These are phyloP conservation scores for Ogataea trehalophila DNA, from an alignment of 805 yeast species.

Conservation along the genomic window DNA sequence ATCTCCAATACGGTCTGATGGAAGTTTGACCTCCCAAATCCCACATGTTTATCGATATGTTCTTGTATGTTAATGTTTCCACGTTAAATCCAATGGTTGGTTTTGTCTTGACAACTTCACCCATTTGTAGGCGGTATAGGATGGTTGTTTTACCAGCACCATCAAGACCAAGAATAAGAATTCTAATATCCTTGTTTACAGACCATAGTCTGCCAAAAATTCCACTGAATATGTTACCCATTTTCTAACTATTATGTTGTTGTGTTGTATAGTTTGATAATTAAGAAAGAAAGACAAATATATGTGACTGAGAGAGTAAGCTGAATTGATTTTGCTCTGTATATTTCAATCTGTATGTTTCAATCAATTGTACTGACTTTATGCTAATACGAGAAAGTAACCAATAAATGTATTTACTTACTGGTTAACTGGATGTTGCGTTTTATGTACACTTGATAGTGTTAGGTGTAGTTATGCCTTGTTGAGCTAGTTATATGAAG, in stretches of 20 bases:
- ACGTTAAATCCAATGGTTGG: conserved; percentile 91
- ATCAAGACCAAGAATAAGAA: conserved; percentile 84
- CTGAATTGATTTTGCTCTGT: too few species aligned
- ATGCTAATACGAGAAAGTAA: too few species aligned
- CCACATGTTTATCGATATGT: conserved; percentile 92
- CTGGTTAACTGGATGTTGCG: too few species aligned
- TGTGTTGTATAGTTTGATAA: neutral
- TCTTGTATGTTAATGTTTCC: conserved; percentile 83
- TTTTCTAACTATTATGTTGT: conserved; percentile 18
- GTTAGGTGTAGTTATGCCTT: too few species aligned
- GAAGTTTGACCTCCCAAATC: conserved; percentile 97
- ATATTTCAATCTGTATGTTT: too few species aligned
- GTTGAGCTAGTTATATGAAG: too few species aligned
- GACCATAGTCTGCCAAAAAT: conserved; percentile 89
- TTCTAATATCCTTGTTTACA: conserved; percentile 81
- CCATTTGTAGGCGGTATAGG: conserved; percentile 80
- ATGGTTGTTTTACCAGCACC: conserved; percentile 98
- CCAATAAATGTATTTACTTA: too few species aligned
- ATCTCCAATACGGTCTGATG: conserved; percentile 95
- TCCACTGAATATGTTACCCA: conserved; percentile 90
- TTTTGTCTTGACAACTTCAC: conserved; percentile 73
- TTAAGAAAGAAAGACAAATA: neutral
- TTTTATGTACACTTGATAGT: too few species aligned
- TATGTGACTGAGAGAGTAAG: too few species aligned
- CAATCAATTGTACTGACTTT: too few species aligned